Conservation (phyloP, 2,329 filamentous ascomycete genomes). For the Dactylellina leptospora region DNA sequence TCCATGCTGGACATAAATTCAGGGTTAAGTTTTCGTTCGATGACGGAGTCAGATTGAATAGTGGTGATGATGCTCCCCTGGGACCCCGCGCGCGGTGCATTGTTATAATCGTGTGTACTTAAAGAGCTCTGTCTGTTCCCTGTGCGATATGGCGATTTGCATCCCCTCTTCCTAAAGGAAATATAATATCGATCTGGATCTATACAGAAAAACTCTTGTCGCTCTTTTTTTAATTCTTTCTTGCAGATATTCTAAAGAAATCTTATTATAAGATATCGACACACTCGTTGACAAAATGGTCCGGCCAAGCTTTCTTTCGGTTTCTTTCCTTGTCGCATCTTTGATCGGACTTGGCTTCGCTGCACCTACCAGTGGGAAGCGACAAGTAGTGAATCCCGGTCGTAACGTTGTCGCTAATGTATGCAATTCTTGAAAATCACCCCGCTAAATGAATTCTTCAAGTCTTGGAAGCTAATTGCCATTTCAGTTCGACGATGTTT, state of each 20-base stretch:
- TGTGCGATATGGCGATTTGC: slow-evolving; percentile 3
- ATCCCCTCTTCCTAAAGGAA: slow-evolving; percentile 7
- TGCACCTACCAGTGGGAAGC: neutral
- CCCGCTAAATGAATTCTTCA: too few species aligned
- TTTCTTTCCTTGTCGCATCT: slow-evolving; percentile 17
- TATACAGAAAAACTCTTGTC: slow-evolving; percentile 1
- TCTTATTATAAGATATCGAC: neutral
- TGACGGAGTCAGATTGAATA: too few species aligned
- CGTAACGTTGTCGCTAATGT: slow-evolving; percentile 13
- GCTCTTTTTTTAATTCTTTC: slow-evolving; percentile 1
- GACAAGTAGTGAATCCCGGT: neutral
- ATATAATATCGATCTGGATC: slow-evolving; percentile 10
- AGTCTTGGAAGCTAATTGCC: too few species aligned
- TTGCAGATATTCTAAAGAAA: neutral
- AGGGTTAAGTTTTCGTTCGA: neutral
- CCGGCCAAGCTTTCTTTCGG: slow-evolving; percentile 11
- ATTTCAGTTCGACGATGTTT: slow-evolving; percentile 21
- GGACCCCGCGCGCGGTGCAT: too few species aligned
- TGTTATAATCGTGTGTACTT: slow-evolving; percentile 4
- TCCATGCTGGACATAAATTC: neutral
- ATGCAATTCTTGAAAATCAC: neutral
- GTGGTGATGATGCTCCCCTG: too few species aligned
- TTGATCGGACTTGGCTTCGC: slow-evolving; percentile 22
- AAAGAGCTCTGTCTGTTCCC: slow-evolving; percentile 18
- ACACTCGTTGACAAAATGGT: slow-evolving; percentile 15